Evolutionary conservation across 2,329 filamentous ascomycete genomes (phyloP).

Genomic region (Kalmusia sp.): DNA sequence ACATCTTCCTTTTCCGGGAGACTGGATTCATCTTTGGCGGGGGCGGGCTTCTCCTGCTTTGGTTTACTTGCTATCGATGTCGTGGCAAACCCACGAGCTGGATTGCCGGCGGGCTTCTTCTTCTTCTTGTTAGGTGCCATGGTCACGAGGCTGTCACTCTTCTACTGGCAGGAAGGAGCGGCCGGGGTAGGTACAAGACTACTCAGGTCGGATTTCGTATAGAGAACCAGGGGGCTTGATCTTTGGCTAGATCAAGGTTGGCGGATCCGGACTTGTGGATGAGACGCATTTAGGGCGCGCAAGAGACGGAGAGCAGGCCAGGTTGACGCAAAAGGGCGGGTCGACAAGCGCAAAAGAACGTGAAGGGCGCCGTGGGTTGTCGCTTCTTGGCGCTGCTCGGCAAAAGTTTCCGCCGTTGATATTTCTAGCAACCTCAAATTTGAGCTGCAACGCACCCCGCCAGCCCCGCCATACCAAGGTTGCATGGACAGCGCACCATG

Average conservation of each 20-base stretch:
- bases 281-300: slow-evolving; percentile 42
- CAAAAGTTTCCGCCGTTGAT: slow-evolving; percentile 30
- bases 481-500: slow-evolving; percentile 45
- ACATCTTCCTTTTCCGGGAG: slow-evolving; percentile 9
- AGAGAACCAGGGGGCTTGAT: slow-evolving; percentile 45
- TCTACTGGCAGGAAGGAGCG: slow-evolving; percentile 10
- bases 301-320: slow-evolving; percentile 10
- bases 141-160: slow-evolving; percentile 13
- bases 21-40: slow-evolving; percentile 26
- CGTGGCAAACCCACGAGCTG: slow-evolving; percentile 90
- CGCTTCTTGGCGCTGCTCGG: slow-evolving; percentile 23
- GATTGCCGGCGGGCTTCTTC: slow-evolving; percentile 87
- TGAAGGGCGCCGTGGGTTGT: slow-evolving; percentile 26
- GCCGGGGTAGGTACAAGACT: slow-evolving; percentile 20
- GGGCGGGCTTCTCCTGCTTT: slow-evolving; percentile 54
- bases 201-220: slow-evolving; percentile 36
- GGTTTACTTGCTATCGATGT: slow-evolving; percentile 87
- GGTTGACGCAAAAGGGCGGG: slow-evolving; percentile 8
- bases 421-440: slow-evolving; percentile 28
- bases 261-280: slow-evolving; percentile 26
- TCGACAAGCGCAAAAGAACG: not conserved
- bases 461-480: slow-evolving; percentile 33
- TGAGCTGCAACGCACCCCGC: slow-evolving; percentile 28
- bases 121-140: slow-evolving; percentile 85
- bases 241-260: slow-evolving; percentile 44